phyloP scores from a whole-genome alignment of 352 stramenopile species.

The Globisporangium camurandrum region DNA sequence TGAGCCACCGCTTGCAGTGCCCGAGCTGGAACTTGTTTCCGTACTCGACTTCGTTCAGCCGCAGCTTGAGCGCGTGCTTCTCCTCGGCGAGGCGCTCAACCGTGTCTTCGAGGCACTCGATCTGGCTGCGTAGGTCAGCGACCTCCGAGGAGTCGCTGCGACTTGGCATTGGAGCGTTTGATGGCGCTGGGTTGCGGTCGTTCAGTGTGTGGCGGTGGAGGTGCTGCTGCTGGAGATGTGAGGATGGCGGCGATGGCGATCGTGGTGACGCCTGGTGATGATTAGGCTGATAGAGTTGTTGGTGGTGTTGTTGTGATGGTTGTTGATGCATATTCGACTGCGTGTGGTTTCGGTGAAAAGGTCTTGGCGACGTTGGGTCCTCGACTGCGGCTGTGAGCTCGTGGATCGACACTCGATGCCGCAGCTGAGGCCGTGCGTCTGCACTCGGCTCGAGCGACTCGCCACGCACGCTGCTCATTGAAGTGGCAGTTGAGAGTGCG shows the following conservation, averaged over 20 bases:
- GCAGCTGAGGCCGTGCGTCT: conserved; percentile 14
- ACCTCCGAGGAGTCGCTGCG: conserved; percentile 1
- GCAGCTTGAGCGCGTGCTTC: conserved; percentile 40
- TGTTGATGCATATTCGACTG: neutral
- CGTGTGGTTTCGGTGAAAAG: neutral
- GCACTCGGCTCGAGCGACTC: neutral
- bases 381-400: conserved; percentile 3
- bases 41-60: conserved; percentile 35
- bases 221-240: neutral
- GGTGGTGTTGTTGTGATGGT: neutral
- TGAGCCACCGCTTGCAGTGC: conserved; percentile 46
- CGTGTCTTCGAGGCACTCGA: conserved; percentile 31
- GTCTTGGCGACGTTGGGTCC: neutral
- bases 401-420: conserved; percentile 9
- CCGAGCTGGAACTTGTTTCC: conserved; percentile 25
- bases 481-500: neutral
- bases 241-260: too few species aligned
- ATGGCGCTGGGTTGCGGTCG: neutral
- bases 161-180: neutral
- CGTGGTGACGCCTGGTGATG: too few species aligned
- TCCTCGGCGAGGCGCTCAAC: conserved; percentile 33
- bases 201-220: neutral
- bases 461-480: conserved; percentile 1
- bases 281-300: too few species aligned
- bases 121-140: conserved; percentile 27